Evolutionary conservation across 371 early-diverging fungal genomes (phyloP).

Genomic region (Rozella allomycis): DNA sequence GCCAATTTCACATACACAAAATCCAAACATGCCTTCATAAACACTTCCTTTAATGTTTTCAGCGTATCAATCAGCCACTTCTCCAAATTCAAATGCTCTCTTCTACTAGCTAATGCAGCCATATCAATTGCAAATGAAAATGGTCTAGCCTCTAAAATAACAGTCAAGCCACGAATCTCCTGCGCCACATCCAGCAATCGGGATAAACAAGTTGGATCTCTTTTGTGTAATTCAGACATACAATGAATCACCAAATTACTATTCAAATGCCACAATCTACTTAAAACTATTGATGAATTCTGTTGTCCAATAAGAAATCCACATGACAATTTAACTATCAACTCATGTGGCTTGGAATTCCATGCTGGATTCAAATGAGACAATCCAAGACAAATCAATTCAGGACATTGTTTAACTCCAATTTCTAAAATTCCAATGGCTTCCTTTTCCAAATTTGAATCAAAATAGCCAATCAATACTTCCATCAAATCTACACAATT

Average conservation of each 20-base stretch:
- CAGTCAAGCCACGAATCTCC: constrained; percentile 29
- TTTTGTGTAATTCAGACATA: constrained; percentile 43
- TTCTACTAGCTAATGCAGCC: constrained; percentile 54
- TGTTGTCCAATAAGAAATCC: constrained; percentile 41
- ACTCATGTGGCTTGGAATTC: constrained; percentile 7
- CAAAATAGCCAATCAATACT: constrained; percentile 32
- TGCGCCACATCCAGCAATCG: constrained; percentile 59
- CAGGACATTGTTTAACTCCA: constrained; percentile 41
- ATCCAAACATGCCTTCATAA: constrained; percentile 48
- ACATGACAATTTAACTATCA: constrained; percentile 2
- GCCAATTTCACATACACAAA: constrained; percentile 45
- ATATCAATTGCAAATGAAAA: constrained; percentile 52
- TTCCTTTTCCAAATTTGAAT: constrained; percentile 29
- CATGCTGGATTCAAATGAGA: constrained; percentile 16
- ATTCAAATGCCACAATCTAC: constrained; percentile 46
- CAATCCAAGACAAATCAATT: constrained; percentile 49
- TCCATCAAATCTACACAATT: constrained; percentile 54
- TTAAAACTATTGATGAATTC: constrained; percentile 42
- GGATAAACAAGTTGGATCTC: constrained; percentile 42
- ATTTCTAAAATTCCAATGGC: constrained; percentile 39
- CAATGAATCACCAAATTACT: constrained; percentile 35
- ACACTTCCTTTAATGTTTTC: constrained; percentile 35
- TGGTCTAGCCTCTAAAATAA: neutral
- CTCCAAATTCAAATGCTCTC: constrained; percentile 59
- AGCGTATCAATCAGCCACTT: constrained; percentile 66